Evolutionary conservation across 2,329 filamentous ascomycete genomes (phyloP), one percentile per base, ranked within the genome.

Genomic region (Chalaropsis ovoidea): DNA sequence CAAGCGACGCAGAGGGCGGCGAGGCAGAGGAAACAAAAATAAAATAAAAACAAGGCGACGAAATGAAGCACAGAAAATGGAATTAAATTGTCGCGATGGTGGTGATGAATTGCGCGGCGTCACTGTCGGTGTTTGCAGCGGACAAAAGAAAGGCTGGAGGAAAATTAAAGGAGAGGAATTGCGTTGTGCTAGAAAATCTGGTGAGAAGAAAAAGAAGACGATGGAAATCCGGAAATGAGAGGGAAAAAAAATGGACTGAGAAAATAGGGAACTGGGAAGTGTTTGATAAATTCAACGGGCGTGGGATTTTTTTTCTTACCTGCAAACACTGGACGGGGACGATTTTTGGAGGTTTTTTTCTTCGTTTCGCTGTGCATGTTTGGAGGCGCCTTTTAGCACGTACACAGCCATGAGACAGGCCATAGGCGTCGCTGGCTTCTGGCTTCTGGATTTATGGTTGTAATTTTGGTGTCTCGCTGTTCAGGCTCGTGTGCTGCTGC

Each of bases 211-310:
- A 45, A 61, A 42, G 60, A 61, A 61, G 60, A 61, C 39, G 42
- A 45, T 42, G 60, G 60, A 61, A 61, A 61, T 61, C 60, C 19
- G 19, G 42, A 61, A 61, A 42, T 42, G 60, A 61, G 60, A 61
- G 39, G 35, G 39, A 45, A 61, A 61, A 61, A 61, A 42, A 61
- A 42, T 61, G 42, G 54, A 58, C 54, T 58, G 42, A 61, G 35
- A 61, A 61, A 61, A 61, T 61, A 45, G 60, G 60, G 60, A 58
- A 39, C 54, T 24, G 60, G 60, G 60, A 61, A 61, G 60, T 42
- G 60, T 61, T 61, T 61, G 35, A 45, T 35, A 58, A 58, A 58
- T 58, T 58, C 54, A 19, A 39, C 54, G 17, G 54, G 54, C 54
- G 54, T 58, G 54, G 54, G 54, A 39, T 39, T 58, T 58, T 56